These are phyloP conservation scores for Carex parvula DNA, from an alignment of 176 grass and related monocot genomes.

Conservation along the genomic window DNA sequence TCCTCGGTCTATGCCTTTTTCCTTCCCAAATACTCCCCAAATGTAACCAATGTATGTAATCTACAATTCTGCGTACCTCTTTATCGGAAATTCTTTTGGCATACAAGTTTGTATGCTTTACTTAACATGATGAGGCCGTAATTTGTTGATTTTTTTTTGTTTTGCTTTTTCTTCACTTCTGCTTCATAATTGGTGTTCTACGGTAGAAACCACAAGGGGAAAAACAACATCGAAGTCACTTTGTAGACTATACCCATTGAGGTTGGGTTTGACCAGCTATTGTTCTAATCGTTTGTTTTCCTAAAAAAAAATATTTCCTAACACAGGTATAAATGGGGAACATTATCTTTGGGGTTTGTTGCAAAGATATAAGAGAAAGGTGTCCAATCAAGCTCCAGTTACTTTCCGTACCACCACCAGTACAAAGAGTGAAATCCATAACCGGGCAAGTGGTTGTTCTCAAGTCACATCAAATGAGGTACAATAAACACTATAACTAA, in stretches of 20 bases:
- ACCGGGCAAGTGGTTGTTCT: background rate
- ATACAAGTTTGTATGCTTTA: constrained; percentile 15
- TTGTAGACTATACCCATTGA: background rate
- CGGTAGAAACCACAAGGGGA: background rate
- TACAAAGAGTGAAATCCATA: constrained; percentile 11
- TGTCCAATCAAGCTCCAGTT: constrained; percentile 4
- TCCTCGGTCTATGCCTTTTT: constrained; percentile 46
- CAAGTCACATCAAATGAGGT: constrained; percentile 33
- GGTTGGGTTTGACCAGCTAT: background rate
- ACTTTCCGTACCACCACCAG: constrained; percentile 22
- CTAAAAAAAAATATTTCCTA: background rate
- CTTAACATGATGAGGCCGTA: background rate
- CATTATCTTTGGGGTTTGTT: constrained; percentile 81
- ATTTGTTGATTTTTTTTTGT: background rate
- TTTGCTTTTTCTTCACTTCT: background rate
- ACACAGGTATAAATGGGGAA: constrained; percentile 47
- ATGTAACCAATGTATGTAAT: constrained; percentile 58
- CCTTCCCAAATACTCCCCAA: constrained; percentile 52
- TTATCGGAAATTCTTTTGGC: background rate
- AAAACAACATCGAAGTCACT: background rate
- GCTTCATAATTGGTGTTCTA: background rate
- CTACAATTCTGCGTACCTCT: background rate
- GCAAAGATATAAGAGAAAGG: constrained; percentile 24
- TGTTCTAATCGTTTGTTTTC: background rate
- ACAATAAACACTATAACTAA: background rate